These are phyloP conservation scores for Quercus robur DNA, from an alignment of 306 rosid genomes.

Conservation along the genomic window DNA sequence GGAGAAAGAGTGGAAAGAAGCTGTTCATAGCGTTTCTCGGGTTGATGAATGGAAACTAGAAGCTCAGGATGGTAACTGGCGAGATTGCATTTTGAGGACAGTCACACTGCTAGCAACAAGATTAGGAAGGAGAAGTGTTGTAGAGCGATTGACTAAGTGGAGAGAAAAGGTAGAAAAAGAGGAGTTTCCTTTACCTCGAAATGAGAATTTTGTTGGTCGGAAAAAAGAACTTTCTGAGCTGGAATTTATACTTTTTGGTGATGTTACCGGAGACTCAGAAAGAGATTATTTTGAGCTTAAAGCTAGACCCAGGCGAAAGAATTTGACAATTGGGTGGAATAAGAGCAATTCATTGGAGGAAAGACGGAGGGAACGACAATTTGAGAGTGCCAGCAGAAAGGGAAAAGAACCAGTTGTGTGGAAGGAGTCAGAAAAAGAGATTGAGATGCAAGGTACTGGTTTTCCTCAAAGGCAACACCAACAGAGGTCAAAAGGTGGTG, in stretches of 20 bases:
- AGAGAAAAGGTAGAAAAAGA: slow-evolving; percentile 73
- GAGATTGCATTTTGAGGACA: slow-evolving; percentile 74
- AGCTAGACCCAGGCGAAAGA: slow-evolving; percentile 67
- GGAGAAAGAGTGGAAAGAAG: slow-evolving; percentile 86
- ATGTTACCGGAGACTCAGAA: slow-evolving; percentile 69
- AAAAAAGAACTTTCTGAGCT: slow-evolving; percentile 78
- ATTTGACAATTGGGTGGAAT: slow-evolving; percentile 59
- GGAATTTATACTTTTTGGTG: slow-evolving; percentile 81
- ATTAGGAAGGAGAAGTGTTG: slow-evolving; percentile 77
- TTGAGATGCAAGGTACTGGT: slow-evolving; percentile 69
- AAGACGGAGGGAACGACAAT: slow-evolving; percentile 42
- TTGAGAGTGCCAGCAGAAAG: slow-evolving; percentile 41
- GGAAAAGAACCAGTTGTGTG: slow-evolving; percentile 82
- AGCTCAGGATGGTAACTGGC: slow-evolving; percentile 85
- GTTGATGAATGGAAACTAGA: slow-evolving; percentile 86
- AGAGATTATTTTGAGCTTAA: slow-evolving; percentile 77
- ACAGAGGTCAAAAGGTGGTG: slow-evolving; percentile 47
- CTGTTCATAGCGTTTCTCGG: slow-evolving; percentile 65
- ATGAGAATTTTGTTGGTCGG: slow-evolving; percentile 71
- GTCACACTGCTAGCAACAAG: slow-evolving; percentile 61
- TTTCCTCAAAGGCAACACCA: slow-evolving; percentile 47
- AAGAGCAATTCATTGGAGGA: slow-evolving; percentile 56
- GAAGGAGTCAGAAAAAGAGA: slow-evolving; percentile 86
- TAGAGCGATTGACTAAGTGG: slow-evolving; percentile 72
- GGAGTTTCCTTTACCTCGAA: slow-evolving; percentile 73